Evolutionary conservation across 257 asterid genomes (phyloP), one percentile per base, ranked within the genome.

Genomic region (Capsicum baccatum): DNA sequence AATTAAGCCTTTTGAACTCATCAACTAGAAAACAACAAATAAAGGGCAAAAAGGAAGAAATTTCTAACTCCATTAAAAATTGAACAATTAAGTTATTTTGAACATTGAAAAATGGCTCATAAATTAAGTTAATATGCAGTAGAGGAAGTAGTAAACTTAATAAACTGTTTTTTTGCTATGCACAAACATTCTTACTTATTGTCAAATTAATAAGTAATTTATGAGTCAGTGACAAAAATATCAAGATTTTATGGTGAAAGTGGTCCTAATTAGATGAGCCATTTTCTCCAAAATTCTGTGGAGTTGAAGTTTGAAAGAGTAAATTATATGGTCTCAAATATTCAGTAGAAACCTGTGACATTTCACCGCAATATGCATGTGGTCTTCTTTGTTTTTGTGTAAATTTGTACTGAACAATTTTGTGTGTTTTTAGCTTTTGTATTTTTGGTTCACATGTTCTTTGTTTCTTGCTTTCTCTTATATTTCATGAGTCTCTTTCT

Each of bases 331-430:
- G 86, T 84, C 83, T 83, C 35, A 59, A 39, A 39, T 39, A 39
- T 39, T 5, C 86, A 73, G 48, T 19, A 58, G 11, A 76, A 57
- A 57, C 79, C 16, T 81, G 84, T 62, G 84, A 81, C 84, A 59
- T 37, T 81, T 66, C 62, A 81, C 57, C 74, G 16, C 84, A 81
- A 19, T 81, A 81, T 81, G 1, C 83, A 60, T 76, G 83, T 78
- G 83, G 56, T 2, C 26, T 42, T 67, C 71, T 57, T 47, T 78
- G 62, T 54, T 55, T 76, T 33, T 76, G 17, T 66, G 69, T 3
- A 73, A 56, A 17, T 63, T 47, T 78, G 69, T 33, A 35, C 16
- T 0, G 60, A 62, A 6, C 9, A 44, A 26, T 26, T 26, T 39
- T 57, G 37, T 57, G 9, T 16, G 3, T 58, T 79, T 33, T 19